These are phyloP conservation scores for Salix arbutifolia DNA, from an alignment of 345 rosid genomes.

Conservation along the genomic window DNA sequence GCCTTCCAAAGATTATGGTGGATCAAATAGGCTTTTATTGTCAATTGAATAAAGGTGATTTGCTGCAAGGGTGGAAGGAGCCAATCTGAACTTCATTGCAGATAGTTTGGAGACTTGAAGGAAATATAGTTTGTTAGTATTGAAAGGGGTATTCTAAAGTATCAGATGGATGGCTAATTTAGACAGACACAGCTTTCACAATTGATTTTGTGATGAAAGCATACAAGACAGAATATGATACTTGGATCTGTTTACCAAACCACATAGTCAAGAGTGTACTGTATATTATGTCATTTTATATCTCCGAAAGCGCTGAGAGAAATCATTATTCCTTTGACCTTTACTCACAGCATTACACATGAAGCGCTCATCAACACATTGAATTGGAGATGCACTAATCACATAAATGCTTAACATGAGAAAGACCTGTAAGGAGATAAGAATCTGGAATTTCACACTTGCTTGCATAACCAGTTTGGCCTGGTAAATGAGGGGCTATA, in stretches of 20 bases:
- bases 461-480: neutral
- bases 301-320: neutral
- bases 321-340: neutral
- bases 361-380: neutral
- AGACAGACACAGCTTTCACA: neutral
- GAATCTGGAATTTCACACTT: neutral
- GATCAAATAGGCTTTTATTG: neutral
- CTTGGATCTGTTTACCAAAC: neutral
- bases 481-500: neutral
- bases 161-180: neutral
- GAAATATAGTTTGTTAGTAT: neutral
- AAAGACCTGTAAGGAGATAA: neutral
- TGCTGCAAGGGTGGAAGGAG: neutral
- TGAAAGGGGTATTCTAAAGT: neutral
- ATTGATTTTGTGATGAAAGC: neutral
- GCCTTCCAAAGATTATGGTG: neutral
- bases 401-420: neutral
- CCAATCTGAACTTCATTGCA: neutral
- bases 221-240: neutral
- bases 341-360: neutral
- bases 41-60: neutral
- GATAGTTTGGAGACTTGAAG: neutral
- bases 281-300: neutral
- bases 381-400: neutral
- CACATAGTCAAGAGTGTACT: neutral